These are phyloP conservation scores for Alternaria sp. DNA, from an alignment of 2,329 filamentous ascomycete species.

Conservation along the genomic window DNA sequence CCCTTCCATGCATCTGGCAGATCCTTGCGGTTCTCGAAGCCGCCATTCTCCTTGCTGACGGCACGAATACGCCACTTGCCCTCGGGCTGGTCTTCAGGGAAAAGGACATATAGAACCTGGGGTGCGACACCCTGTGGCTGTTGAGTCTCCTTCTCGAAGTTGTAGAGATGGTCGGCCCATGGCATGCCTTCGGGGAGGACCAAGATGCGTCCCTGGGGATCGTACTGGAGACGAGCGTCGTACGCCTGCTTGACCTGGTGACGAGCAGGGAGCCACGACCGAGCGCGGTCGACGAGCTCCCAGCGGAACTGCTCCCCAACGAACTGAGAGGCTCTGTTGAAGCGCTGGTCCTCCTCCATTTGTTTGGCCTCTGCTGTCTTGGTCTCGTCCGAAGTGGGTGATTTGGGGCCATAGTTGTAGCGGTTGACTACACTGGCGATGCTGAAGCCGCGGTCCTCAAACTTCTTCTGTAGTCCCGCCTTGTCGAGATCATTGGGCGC, in stretches of 20 bases:
- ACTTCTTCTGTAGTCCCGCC: conserved; percentile 81
- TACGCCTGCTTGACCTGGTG: conserved; percentile 81
- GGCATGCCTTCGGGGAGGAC: conserved; percentile 82
- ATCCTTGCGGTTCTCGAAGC: conserved; percentile 91
- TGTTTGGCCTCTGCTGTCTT: conserved; percentile 61
- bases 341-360: conserved; percentile 80
- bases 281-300: conserved; percentile 78
- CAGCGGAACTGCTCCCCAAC: conserved; percentile 90
- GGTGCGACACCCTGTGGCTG: conserved; percentile 55
- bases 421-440: conserved; percentile 89
- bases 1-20: conserved; percentile 93
- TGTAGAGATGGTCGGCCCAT: conserved; percentile 97
- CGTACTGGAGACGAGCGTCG: conserved; percentile 70
- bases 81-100: conserved; percentile 79
- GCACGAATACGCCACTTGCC: conserved; percentile 94
- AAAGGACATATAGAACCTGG: conserved; percentile 85
- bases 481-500: conserved; percentile 74
- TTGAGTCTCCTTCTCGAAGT: conserved; percentile 71
- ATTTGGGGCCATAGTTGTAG: conserved; percentile 72
- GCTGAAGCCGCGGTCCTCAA: conserved; percentile 82
- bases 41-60: conserved; percentile 84
- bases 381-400: conserved; percentile 49
- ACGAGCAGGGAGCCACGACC: conserved; percentile 87
- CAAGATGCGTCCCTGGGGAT: conserved; percentile 80
- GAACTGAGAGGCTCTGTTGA: conserved; percentile 77